Evolutionary conservation across 495 filamentous ascomycete species (phyloP).

Genomic region (Pseudoneurospora amorphoporcata): DNA sequence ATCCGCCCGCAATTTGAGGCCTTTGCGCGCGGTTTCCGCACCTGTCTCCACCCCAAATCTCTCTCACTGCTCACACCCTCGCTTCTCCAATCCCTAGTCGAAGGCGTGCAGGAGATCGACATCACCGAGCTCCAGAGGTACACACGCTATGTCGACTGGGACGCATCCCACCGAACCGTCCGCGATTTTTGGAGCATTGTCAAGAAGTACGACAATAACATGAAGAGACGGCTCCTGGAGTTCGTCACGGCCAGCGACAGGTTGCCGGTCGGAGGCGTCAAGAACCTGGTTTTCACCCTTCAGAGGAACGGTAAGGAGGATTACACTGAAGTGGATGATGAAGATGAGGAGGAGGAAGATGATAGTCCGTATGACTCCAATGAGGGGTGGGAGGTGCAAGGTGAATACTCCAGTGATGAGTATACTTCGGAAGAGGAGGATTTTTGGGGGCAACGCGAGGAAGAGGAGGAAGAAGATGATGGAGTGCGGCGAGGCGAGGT

Average conservation of each 20-base stretch:
- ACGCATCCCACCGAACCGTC: conserved; percentile 54
- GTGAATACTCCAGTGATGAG: not conserved
- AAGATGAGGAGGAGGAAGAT: not conserved
- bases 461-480: conserved; percentile 3
- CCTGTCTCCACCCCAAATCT: conserved; percentile 58
- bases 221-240: conserved; percentile 66
- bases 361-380: not conserved
- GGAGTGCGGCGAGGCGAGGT: not conserved
- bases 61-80: conserved; percentile 60
- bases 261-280: conserved; percentile 73
- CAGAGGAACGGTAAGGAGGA: conserved; percentile 67
- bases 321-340: conserved; percentile 8
- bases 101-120: conserved; percentile 72
- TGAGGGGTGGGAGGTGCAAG: not conserved
- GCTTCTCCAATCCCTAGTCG: conserved; percentile 64
- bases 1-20: conserved; percentile 68
- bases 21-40: conserved; percentile 72
- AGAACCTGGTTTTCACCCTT: conserved; percentile 70
- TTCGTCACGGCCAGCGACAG: conserved; percentile 93
- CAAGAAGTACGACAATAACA: conserved; percentile 51
- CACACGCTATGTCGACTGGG: conserved; percentile 72
- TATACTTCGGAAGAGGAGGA: conserved; percentile 18
- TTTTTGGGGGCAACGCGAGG: not conserved
- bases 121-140: conserved; percentile 56
- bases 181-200: conserved; percentile 77